phyloP scores from a whole-genome alignment of 1,284 basidiomycete species.

The Ustilago vetiveriae region DNA sequence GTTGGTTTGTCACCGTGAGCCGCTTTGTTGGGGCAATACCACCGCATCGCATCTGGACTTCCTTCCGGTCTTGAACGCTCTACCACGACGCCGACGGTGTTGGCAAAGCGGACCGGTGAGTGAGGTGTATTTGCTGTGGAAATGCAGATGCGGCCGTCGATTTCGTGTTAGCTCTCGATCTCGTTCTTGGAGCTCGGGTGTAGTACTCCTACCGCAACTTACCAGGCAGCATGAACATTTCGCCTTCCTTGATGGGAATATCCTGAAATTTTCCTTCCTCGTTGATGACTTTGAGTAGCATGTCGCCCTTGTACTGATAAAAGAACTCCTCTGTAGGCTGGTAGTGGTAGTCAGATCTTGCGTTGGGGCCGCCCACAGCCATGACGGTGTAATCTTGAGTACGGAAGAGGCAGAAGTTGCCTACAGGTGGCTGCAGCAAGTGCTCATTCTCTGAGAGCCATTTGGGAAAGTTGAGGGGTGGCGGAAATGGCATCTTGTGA shows the following conservation, averaged over 20 bases:
- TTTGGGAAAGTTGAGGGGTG: constrained; percentile 66
- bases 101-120: constrained; percentile 87
- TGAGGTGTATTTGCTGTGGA: constrained; percentile 81
- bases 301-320: constrained; percentile 70
- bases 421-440: constrained; percentile 65
- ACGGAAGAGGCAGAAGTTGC: constrained; percentile 65
- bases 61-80: constrained; percentile 82
- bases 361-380: constrained; percentile 65
- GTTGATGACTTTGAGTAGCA: constrained; percentile 82
- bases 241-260: constrained; percentile 88
- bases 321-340: constrained; percentile 65
- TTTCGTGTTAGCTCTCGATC: too few relatives aligned
- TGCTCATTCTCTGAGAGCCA: constrained; percentile 66
- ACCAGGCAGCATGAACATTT: constrained; percentile 89
- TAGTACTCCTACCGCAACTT: constrained; percentile 71
- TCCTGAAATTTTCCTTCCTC: constrained; percentile 87
- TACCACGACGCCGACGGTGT: constrained; percentile 93
- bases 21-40: constrained; percentile 84
- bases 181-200: too few relatives aligned
- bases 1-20: constrained; percentile 76
- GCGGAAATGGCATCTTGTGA: constrained; percentile 43
- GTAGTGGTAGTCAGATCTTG: constrained; percentile 63
- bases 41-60: constrained; percentile 82
- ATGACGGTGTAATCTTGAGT: constrained; percentile 64
- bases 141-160: too few relatives aligned